Base-by-base conservation (phyloP, 768 basidiomycete species). In the Nidula microcarpa region DNA sequence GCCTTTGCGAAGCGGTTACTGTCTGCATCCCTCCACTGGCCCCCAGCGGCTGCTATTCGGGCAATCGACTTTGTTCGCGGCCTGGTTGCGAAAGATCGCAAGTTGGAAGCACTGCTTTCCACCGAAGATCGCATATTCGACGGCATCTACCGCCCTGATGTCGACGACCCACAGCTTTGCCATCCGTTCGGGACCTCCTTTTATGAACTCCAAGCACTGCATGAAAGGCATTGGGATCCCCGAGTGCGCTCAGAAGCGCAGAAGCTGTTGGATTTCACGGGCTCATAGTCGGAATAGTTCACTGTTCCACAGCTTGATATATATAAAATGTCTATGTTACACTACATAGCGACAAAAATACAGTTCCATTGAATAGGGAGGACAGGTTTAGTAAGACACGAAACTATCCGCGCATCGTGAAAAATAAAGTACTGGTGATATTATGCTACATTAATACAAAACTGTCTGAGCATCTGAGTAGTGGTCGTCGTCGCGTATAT, bases 1-100 rank as follows among this genome's bases (percentile, higher is more conserved):
- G 93, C 96, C 2, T 98, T 98, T 69, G 80, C 89, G 51, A 98
- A 98, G 71, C 89, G 96, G n/a, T 78, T 98, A 46, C 76, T 96
- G 32, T 79, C 80, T 47, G 85, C 87, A 34, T 82, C 87, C 4
- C 75, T 98, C 39, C 85, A 89, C 63, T 94, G 95, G 86, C 81
- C 94, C 0, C 77, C 91, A 3, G 61, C 69, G 1, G 74, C 80
- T 9, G 83, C 85, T 16, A 70, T 86, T 44, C 85, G 86, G 33
- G 76, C 87, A 16, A 67, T 98, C 37, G 84, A 84, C 34, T 90
- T 97, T 58, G 85, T 95, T 6, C 73, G 74, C 36, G 76, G 74
- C 43, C 73, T 98, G 58, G 70, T 97, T 51, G 82, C 78, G 47
- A 87, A 86, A 62, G 89, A 98, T 58, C 74, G 86, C 6, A 86